Conservation (phyloP, 148 eudicot genomes). For the Arbutus unedo region DNA sequence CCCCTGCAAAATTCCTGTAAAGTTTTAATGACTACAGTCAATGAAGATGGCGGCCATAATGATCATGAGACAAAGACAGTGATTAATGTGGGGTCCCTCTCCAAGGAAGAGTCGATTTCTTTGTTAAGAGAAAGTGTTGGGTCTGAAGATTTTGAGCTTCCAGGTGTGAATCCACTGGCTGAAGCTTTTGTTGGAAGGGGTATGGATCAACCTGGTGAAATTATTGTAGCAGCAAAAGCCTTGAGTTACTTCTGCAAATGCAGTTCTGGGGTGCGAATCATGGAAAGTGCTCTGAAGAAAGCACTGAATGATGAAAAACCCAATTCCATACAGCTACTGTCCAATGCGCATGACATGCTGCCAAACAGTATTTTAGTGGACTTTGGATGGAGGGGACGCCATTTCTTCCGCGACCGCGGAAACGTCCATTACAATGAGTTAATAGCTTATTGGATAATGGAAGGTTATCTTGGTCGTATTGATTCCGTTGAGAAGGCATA, state of each 20-base stretch:
- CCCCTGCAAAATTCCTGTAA: not conserved
- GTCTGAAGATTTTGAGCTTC: not conserved
- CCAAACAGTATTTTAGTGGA: not conserved
- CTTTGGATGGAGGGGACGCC: not conserved
- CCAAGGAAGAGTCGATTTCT: not conserved
- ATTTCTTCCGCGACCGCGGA: constrained; percentile 8
- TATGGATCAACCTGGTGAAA: not conserved
- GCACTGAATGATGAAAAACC: not conserved
- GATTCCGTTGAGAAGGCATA: constrained; percentile 21
- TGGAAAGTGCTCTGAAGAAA: not conserved
- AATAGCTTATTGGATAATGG: constrained; percentile 34
- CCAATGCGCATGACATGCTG: not conserved
- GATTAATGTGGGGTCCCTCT: not conserved
- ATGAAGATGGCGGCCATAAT: no score
- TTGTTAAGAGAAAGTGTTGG: not conserved
- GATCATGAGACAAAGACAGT: not conserved
- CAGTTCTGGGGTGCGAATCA: not conserved
- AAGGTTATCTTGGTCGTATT: constrained; percentile 26
- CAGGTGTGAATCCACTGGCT: not conserved
- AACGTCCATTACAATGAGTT: constrained; percentile 21
- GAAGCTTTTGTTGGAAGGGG: not conserved
- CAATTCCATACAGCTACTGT: not conserved
- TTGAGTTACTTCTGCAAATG: not conserved
- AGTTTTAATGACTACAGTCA: not conserved
- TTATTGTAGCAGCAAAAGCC: not conserved